These are phyloP conservation scores for Tetrapisispora arboricola DNA, from an alignment of 805 yeast genomes.

Conservation along the genomic window DNA sequence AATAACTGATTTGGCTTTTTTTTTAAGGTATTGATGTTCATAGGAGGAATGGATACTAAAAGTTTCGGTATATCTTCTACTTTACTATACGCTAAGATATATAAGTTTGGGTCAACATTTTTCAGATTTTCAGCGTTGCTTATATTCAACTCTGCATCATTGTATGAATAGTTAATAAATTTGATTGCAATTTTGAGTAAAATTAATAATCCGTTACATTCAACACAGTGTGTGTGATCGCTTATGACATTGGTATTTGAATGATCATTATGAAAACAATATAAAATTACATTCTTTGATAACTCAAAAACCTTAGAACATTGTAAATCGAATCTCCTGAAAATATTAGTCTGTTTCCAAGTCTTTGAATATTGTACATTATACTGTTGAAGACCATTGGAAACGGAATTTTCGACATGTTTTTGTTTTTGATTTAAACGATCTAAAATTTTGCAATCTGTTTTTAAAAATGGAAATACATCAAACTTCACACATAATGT, in stretches of 20 bases:
- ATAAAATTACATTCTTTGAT: slow-evolving; percentile 68
- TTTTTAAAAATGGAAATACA: slow-evolving; percentile 35
- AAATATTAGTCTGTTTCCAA: slow-evolving; percentile 51
- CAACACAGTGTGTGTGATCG: slow-evolving; percentile 11
- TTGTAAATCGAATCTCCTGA: slow-evolving; percentile 81
- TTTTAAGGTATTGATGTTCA: slow-evolving; percentile 7
- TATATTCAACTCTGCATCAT: slow-evolving; percentile 3
- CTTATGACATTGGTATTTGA: background rate
- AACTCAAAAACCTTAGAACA: slow-evolving; percentile 61
- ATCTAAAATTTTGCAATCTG: slow-evolving; percentile 33
- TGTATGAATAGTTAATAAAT: slow-evolving; percentile 8
- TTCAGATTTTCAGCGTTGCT: background rate
- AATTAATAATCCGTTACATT: slow-evolving; percentile 26
- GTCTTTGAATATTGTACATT: background rate
- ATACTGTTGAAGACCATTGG: background rate
- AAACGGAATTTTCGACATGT: background rate
- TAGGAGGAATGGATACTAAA: slow-evolving; percentile 21
- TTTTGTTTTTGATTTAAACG: background rate
- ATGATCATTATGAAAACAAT: slow-evolving; percentile 43
- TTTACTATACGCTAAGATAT: slow-evolving; percentile 8
- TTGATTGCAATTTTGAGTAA: slow-evolving; percentile 37
- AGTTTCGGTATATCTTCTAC: slow-evolving; percentile 13
- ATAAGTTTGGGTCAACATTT: slow-evolving; percentile 2
- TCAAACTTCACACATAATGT: slow-evolving; percentile 19
- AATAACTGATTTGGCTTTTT: slow-evolving; percentile 15